phyloP scores from a whole-genome alignment of 148 eudicot species.

The Persicaria tinctoria region DNA sequence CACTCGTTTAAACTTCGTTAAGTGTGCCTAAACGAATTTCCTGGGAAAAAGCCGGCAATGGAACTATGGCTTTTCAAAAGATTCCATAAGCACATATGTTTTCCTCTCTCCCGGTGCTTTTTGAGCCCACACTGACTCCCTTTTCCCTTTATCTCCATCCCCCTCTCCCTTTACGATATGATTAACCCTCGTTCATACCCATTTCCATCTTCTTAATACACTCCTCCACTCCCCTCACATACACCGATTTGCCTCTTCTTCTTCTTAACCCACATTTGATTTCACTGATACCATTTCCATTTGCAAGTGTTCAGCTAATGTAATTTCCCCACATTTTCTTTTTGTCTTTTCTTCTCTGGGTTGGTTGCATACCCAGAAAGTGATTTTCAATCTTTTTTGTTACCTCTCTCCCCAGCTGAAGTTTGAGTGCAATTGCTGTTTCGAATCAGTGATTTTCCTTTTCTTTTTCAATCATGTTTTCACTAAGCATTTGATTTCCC shows the following conservation, averaged over 20 bases:
- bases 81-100: conserved; percentile 22
- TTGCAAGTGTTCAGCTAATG: not conserved
- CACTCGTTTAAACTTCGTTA: not conserved
- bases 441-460: not conserved
- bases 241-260: not conserved
- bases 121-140: conserved; percentile 6
- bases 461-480: conserved; percentile 1
- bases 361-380: conserved; percentile 8
- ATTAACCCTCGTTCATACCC: not conserved
- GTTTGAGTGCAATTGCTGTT: not conserved
- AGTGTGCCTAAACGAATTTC: not conserved
- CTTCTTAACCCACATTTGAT: not conserved
- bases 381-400: not conserved
- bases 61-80: not conserved
- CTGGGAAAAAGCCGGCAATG: not conserved
- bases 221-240: not conserved
- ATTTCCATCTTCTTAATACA: not conserved
- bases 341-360: conserved; percentile 3
- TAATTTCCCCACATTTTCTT: not conserved
- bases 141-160: conserved; percentile 9
- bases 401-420: not conserved
- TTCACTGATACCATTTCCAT: not conserved
- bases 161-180: not conserved
- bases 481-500: conserved; percentile 23
- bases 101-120: conserved; percentile 8